Conservation (phyloP, 441 rosid species). For the Aleurites moluccanus region DNA sequence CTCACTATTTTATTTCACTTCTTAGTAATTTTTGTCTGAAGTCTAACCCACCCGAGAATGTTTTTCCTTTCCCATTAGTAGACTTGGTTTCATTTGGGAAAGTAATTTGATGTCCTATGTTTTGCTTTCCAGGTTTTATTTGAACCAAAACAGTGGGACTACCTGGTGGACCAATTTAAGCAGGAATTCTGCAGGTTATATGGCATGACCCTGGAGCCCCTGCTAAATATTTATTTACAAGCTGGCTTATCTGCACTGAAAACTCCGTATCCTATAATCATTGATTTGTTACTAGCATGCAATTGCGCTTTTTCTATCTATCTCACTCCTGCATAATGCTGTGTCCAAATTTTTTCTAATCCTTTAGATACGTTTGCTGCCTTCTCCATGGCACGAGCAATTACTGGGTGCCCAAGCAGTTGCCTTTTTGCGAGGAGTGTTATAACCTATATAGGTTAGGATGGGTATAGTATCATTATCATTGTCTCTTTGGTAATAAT, state of each 20-base stretch:
- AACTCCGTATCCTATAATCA: constrained; percentile 73
- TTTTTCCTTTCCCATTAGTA: background rate
- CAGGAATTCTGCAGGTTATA: constrained; percentile 88
- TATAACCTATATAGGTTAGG: too few species aligned
- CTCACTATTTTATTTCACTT: too few species aligned
- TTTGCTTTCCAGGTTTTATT: constrained; percentile 60
- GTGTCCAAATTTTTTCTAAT: background rate
- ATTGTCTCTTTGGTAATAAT: background rate
- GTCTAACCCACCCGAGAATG: background rate
- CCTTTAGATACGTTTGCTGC: background rate
- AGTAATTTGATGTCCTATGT: constrained; percentile 5
- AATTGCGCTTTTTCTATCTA: background rate
- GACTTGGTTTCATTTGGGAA: background rate
- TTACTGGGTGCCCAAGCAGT: background rate
- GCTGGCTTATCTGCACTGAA: constrained; percentile 95
- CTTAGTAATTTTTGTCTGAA: background rate
- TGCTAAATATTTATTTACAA: constrained; percentile 84
- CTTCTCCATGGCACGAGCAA: background rate
- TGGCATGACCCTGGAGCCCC: constrained; percentile 94
- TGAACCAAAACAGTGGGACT: constrained; percentile 86
- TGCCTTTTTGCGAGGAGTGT: background rate
- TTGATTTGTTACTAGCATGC: background rate
- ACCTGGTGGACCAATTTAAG: constrained; percentile 79
- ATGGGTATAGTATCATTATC: background rate
- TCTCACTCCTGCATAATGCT: background rate